phyloP scores from a whole-genome alignment of 129 eudicot genomes.

The Heracleum sosnowskyi region DNA sequence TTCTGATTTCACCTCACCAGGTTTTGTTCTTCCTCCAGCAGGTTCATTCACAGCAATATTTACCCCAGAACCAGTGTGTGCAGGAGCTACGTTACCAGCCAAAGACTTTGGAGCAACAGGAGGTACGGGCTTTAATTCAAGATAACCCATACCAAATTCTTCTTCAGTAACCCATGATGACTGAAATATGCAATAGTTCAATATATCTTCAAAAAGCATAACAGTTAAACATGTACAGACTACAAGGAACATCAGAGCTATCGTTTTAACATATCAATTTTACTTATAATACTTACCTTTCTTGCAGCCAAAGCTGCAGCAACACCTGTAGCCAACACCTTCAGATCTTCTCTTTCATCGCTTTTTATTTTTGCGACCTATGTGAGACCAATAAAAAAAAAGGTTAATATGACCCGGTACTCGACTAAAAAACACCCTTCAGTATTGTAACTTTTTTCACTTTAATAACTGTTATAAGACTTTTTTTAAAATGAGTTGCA shows the following conservation, averaged over 20 bases:
- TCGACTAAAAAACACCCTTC: not conserved
- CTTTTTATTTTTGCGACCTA: conserved; percentile 95
- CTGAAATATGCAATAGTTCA: conserved; percentile 29
- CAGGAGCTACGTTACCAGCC: conserved; percentile 20
- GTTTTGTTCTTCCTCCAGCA: conserved; percentile 46
- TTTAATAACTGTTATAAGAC: too few species aligned
- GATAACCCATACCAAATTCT: conserved; percentile 97
- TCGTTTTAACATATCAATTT: not conserved
- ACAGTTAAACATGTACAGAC: not conserved
- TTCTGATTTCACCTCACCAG: conserved; percentile 53
- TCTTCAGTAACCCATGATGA: conserved; percentile 98
- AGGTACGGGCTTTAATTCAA: conserved; percentile 67
- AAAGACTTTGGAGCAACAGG: conserved; percentile 48
- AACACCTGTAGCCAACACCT: conserved; percentile 99
- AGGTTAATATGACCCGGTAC: not conserved
- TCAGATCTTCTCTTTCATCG: conserved; percentile 95
- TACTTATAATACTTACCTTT: conserved; percentile 46
- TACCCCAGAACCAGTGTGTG: conserved; percentile 31
- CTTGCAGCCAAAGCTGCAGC: conserved; percentile 98
- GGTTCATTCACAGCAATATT: conserved; percentile 36
- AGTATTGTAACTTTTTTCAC: too few species aligned
- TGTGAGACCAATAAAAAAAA: not conserved
- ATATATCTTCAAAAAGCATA: not conserved
- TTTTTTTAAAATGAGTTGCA: too few species aligned
- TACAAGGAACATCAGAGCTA: not conserved